Percentiles rank a stretch among this genome's conserved stretches.
These are phyloP conservation scores for Aspergillus sclerotioniger DNA, from an alignment of 495 filamentous ascomycete genomes.

Conservation along the genomic window DNA sequence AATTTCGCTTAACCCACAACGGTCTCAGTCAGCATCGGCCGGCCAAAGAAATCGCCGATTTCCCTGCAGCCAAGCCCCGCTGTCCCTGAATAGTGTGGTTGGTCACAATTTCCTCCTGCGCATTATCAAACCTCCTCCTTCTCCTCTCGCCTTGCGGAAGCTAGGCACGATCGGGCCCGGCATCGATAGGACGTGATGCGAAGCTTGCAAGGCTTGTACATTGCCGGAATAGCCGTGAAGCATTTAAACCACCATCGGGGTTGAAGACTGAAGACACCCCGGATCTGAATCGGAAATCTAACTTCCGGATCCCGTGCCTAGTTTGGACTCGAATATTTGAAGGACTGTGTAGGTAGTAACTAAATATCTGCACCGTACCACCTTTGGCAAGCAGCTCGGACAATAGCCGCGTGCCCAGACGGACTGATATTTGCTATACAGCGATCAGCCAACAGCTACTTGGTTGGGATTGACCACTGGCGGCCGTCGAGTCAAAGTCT, in stretches of 20 bases:
- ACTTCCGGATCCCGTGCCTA: not conserved
- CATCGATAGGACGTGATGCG: not conserved
- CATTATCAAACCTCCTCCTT: conserved; percentile 1
- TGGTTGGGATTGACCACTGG: not conserved
- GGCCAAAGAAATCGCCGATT: conserved; percentile 21
- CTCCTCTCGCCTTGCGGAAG: conserved; percentile 2
- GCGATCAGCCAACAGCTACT: conserved; percentile 5
- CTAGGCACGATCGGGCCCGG: not conserved
- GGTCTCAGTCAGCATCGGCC: conserved; percentile 19
- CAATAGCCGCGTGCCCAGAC: conserved; percentile 11
- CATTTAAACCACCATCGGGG: not conserved
- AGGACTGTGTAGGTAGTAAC: too few species aligned
- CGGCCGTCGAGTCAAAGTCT: not conserved
- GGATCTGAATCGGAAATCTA: not conserved
- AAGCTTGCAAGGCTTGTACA: not conserved
- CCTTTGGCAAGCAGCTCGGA: not conserved
- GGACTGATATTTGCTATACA: not conserved
- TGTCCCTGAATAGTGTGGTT: conserved; percentile 18
- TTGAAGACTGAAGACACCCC: not conserved
- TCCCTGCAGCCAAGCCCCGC: conserved; percentile 21
- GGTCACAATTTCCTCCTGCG: conserved; percentile 5
- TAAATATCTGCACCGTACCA: too few species aligned
- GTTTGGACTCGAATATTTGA: not conserved
- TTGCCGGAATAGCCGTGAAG: not conserved
- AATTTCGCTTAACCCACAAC: conserved; percentile 40